Conservation (phyloP, 2,329 filamentous ascomycete genomes). For the Byssochlamys sp. region DNA sequence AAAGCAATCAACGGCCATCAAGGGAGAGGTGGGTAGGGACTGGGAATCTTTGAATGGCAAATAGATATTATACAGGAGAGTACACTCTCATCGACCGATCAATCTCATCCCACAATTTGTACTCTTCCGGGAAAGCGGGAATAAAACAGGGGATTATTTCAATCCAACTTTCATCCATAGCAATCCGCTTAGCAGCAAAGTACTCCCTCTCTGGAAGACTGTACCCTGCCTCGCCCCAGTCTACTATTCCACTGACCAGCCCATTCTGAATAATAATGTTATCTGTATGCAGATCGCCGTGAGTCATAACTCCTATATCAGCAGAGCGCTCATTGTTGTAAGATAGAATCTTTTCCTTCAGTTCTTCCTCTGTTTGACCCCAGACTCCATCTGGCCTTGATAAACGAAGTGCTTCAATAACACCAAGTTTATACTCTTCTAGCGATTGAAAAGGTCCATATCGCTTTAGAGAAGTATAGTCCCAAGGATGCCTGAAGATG, state of each 20-base stretch:
- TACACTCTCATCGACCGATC: not conserved
- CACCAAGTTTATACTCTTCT: not conserved
- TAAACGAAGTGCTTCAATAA: not conserved
- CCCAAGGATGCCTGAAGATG: not conserved
- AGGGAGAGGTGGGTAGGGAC: not conserved
- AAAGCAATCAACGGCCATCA: not conserved
- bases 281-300: not conserved
- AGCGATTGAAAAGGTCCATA: not conserved
- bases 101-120: not conserved
- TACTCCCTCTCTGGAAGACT: not conserved
- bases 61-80: not conserved
- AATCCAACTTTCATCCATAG: not conserved
- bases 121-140: not conserved
- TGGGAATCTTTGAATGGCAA: not conserved
- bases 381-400: not conserved
- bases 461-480: not conserved
- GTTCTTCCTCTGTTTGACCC: not conserved
- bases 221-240: conserved; percentile 1
- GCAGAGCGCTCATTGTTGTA: not conserved
- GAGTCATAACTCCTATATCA: not conserved
- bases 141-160: not conserved
- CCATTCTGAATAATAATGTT: not conserved
- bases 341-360: not conserved
- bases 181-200: not conserved
- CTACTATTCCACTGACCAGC: conserved; percentile 6